phyloP scores from a whole-genome alignment of 2,329 filamentous ascomycete species.

The Colletotrichum coccodes region DNA sequence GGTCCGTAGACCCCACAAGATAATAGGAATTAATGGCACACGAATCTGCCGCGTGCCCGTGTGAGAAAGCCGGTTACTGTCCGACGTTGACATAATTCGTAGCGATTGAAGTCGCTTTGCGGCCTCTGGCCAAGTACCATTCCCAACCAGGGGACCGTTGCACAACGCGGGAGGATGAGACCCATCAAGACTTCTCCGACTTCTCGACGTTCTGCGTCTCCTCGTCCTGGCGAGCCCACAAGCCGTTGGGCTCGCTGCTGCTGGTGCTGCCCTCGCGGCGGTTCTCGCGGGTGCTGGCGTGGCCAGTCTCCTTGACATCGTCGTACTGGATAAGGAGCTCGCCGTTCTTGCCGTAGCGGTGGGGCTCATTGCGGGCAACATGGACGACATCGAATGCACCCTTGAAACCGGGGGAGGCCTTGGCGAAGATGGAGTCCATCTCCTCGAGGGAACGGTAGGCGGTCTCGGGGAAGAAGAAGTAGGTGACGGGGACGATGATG shows the following conservation, averaged over 20 bases:
- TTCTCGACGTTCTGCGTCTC: constrained; percentile 29
- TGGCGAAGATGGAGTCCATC: constrained; percentile 73
- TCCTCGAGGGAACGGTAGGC: constrained; percentile 72
- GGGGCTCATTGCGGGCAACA: constrained; percentile 57
- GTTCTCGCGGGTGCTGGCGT: constrained; percentile 29
- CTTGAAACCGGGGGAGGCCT: constrained; percentile 48
- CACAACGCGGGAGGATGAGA: background rate
- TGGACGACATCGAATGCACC: constrained; percentile 52
- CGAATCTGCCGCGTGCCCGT: constrained; percentile 1
- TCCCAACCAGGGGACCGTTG: background rate
- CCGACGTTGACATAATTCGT: constrained; percentile 24
- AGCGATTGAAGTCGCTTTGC: constrained; percentile 6
- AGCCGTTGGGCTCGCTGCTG: constrained; percentile 14
- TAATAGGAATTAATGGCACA: constrained; percentile 18
- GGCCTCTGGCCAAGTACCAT: background rate
- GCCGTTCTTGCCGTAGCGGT: constrained; percentile 68
- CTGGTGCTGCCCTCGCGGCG: constrained; percentile 27
- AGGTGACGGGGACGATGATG: constrained; percentile 65
- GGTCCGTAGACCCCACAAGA: background rate
- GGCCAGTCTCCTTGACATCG: constrained; percentile 50
- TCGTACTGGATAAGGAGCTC: constrained; percentile 62
- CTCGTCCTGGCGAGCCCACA: constrained; percentile 30
- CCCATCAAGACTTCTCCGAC: constrained; percentile 21
- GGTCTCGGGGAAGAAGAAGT: constrained; percentile 74
- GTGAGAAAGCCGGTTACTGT: constrained; percentile 13